Evolutionary conservation across 768 basidiomycete genomes (phyloP).

Genomic region (Serpula lacrymans): DNA sequence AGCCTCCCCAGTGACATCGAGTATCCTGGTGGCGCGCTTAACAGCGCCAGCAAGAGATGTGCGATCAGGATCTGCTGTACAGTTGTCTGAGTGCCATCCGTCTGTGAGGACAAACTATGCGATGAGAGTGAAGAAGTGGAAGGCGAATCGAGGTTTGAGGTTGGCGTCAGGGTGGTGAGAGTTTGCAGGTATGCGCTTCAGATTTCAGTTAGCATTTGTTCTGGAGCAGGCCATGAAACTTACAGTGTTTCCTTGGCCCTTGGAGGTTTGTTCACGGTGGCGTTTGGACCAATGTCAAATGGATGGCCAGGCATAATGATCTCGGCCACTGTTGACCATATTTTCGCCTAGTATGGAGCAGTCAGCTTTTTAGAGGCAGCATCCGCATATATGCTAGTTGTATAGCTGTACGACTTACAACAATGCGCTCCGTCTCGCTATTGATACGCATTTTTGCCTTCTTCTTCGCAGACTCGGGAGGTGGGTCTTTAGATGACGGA

Average conservation of each 20-base stretch:
- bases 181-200: constrained; percentile 55
- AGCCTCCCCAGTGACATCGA: constrained; percentile 59
- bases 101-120: too few species aligned
- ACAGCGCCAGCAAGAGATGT: constrained; percentile 56
- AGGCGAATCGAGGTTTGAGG: constrained; percentile 50
- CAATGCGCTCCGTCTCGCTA: constrained; percentile 59
- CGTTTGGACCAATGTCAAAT: constrained; percentile 33
- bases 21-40: constrained; percentile 49
- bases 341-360: constrained; percentile 60
- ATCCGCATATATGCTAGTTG: neutral
- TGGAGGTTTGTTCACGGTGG: constrained; percentile 38
- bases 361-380: neutral
- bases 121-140: constrained; percentile 27
- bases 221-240: constrained; percentile 13
- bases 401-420: constrained; percentile 41
- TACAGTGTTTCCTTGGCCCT: constrained; percentile 63
- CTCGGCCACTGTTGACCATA: constrained; percentile 67
- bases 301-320: constrained; percentile 54
- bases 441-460: constrained; percentile 49
- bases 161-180: constrained; percentile 46
- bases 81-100: too few species aligned
- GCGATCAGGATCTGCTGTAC: constrained; percentile 72
- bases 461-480: constrained; percentile 16
- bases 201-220: constrained; percentile 1
- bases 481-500: too few species aligned